A percentile compares a stretch with the other conserved stretches of the same genome.
These are phyloP conservation scores for Ramichloridium luteum DNA, from an alignment of 2,329 filamentous ascomycete species.

Conservation along the genomic window DNA sequence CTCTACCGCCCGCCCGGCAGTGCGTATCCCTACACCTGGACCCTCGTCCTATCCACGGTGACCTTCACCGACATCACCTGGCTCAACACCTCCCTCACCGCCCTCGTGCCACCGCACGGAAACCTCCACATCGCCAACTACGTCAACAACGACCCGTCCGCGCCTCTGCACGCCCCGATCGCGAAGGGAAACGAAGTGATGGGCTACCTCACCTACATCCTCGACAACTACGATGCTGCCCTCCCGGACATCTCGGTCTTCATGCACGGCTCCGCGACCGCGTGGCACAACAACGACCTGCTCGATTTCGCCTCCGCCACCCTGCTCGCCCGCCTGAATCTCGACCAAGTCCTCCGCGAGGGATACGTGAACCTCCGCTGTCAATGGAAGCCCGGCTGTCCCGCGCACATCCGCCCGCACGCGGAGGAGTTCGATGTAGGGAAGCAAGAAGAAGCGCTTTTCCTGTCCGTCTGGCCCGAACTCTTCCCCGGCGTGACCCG, in stretches of 20 bases:
- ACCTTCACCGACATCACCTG: conserved; percentile 8
- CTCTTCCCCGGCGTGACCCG: conserved; percentile 34
- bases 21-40: too few relatives aligned
- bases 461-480: conserved; percentile 32
- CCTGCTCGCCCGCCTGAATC: conserved; percentile 32
- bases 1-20: too few relatives aligned
- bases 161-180: conserved; percentile 34
- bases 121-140: conserved; percentile 10
- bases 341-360: conserved; percentile 31
- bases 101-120: conserved; percentile 6
- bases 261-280: conserved; percentile 44
- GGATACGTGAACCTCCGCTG: conserved; percentile 43
- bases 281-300: conserved; percentile 49
- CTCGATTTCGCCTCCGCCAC: conserved; percentile 31
- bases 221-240: conserved; percentile 47
- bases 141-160: conserved; percentile 16
- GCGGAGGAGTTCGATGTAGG: conserved; percentile 18
- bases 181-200: conserved; percentile 51
- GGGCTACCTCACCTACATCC: conserved; percentile 48
- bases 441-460: conserved; percentile 31
- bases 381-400: conserved; percentile 40
- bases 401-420: conserved; percentile 37
- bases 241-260: conserved; percentile 45
- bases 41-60: conserved; percentile 12
- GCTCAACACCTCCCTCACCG: conserved; percentile 10